Conservation (phyloP, 441 rosid species). For the Gossypium gossypioides region DNA sequence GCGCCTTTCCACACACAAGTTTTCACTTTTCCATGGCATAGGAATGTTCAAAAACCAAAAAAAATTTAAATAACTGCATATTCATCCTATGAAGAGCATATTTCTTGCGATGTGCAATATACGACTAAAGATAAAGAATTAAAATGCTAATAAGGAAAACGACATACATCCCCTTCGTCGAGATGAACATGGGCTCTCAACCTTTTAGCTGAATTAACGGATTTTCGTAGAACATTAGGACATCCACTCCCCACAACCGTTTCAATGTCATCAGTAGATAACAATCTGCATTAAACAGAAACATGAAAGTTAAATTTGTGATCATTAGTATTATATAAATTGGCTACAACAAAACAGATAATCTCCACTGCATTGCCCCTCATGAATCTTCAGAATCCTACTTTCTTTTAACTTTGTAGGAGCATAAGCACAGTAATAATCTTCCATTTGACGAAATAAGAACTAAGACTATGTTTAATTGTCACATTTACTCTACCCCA, state of each 20-base stretch:
- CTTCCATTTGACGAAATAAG: neutral
- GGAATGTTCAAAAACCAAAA: neutral
- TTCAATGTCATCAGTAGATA: conserved; percentile 48
- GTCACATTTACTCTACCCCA: neutral
- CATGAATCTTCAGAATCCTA: neutral
- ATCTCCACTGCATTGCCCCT: neutral
- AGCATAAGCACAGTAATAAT: neutral
- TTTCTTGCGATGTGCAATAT: neutral
- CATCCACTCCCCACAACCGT: conserved; percentile 71
- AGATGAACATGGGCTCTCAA: conserved; percentile 51
- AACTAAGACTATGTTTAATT: neutral
- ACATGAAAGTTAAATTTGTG: neutral
- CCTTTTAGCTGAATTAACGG: conserved; percentile 78
- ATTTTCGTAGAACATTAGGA: conserved; percentile 66
- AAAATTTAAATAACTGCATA: neutral
- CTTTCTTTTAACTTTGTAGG: neutral
- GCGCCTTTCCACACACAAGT: neutral
- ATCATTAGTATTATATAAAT: neutral
- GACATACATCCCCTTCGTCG: conserved; percentile 81
- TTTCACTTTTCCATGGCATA: neutral
- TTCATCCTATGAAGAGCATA: neutral
- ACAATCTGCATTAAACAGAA: conserved; percentile 43
- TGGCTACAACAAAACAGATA: neutral
- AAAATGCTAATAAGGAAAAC: neutral
- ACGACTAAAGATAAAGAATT: neutral